Evolutionary conservation across 2,329 filamentous ascomycete genomes (phyloP), one percentile per base, ranked within the genome.

Genomic region (Parastagonospora nodorum): DNA sequence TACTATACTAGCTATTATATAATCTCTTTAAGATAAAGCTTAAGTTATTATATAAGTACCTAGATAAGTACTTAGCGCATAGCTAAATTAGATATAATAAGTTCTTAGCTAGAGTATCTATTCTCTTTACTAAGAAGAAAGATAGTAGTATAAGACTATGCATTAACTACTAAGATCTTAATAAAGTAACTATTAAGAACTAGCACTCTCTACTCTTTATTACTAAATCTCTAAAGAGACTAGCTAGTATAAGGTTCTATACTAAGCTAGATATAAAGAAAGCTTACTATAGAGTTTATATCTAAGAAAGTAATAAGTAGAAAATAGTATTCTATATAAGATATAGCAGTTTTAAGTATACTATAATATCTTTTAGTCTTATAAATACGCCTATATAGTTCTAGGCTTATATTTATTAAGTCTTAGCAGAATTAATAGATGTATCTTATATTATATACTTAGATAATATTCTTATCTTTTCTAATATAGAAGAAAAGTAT

Each of bases 401-500:
- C 29, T 31, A 31, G 29, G 29, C 29, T 11, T 47, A 41, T 35
- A 33, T 47, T 30, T 40, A 47, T 27, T n/a, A n/a, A n/a, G n/a
- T n/a, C n/a, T n/a, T n/a, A n/a, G n/a, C n/a, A n/a, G n/a, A n/a
- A n/a, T n/a, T n/a, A n/a, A n/a, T n/a, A n/a, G n/a, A n/a, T n/a
- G n/a, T n/a, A n/a, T n/a, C n/a, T n/a, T n/a, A n/a, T n/a, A n/a
- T n/a, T n/a, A n/a, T n/a, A n/a, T n/a, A n/a, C n/a, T n/a, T n/a
- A n/a, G n/a, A n/a, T n/a, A n/a, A n/a, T n/a, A n/a, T n/a, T n/a
- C n/a, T n/a, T n/a, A n/a, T n/a, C n/a, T n/a, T n/a, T n/a, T n/a
- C n/a, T n/a, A n/a, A n/a, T n/a, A n/a, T n/a, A n/a, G n/a, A n/a
- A n/a, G n/a, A n/a, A n/a, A n/a, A n/a, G n/a, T n/a, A n/a, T n/a